Percentiles rank a stretch among this genome's conserved stretches.
Evolutionary conservation across 176 grass and related monocot species (phyloP).

Genomic region (Themeda triandra): DNA sequence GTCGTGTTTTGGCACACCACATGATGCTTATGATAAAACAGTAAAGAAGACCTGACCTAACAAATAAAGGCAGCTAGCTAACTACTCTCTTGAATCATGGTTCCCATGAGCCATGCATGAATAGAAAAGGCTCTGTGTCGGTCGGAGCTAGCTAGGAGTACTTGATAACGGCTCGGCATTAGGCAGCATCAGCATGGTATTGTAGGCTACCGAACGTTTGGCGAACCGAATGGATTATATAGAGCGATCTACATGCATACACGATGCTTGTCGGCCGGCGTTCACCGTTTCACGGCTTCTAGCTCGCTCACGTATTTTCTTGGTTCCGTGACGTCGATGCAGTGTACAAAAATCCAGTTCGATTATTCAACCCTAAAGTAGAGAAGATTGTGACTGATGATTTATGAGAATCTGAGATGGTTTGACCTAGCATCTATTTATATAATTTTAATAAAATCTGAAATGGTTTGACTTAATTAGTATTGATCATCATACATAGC

Average conservation of each 20-base stretch:
- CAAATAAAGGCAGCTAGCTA: neutral
- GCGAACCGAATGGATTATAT: no score
- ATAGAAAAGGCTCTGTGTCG: neutral
- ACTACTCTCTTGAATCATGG: neutral
- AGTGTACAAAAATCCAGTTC: no score
- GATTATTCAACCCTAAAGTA: neutral
- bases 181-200: neutral
- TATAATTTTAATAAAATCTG: no score
- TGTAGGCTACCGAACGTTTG: neutral
- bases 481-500: no score
- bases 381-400: no score
- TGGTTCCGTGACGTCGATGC: no score
- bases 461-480: no score
- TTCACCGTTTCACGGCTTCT: neutral
- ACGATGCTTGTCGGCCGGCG: neutral
- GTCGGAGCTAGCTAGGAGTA: neutral
- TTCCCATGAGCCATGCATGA: neutral
- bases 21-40: neutral
- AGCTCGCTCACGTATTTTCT: no score
- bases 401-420: no score
- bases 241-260: neutral
- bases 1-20: neutral
- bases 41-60: neutral
- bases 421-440: no score
- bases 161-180: neutral